phyloP scores from a whole-genome alignment of 495 filamentous ascomycete genomes.

The Penicillium cataractarum region DNA sequence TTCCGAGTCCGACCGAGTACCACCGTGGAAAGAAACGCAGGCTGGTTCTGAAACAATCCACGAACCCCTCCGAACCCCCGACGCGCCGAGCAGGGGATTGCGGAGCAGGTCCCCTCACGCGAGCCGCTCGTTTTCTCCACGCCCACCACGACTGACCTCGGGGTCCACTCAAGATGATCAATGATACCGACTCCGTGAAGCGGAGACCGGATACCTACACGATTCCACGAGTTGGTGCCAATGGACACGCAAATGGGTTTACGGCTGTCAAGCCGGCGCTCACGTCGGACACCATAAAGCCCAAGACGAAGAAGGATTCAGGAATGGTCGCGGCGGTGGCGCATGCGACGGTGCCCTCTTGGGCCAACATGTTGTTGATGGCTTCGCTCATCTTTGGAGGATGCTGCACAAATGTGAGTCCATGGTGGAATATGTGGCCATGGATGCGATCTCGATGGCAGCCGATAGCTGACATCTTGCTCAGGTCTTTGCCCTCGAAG shows the following conservation, averaged over 20 bases:
- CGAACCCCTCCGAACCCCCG: neutral
- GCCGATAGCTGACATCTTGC: slow-evolving; percentile 4
- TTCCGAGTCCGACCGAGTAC: neutral
- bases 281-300: neutral
- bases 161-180: slow-evolving; percentile 24
- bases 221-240: neutral
- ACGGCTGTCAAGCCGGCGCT: neutral
- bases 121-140: neutral
- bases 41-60: neutral
- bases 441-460: neutral
- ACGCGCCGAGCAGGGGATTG: slow-evolving; percentile 3
- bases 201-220: slow-evolving; percentile 16
- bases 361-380: slow-evolving; percentile 71
- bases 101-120: slow-evolving; percentile 5
- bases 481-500: slow-evolving; percentile 90
- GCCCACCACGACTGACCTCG: slow-evolving; percentile 1
- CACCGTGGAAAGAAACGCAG: neutral
- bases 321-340: slow-evolving; percentile 40
- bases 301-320: slow-evolving; percentile 49
- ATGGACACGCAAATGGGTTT: slow-evolving; percentile 1
- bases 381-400: slow-evolving; percentile 92
- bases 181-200: slow-evolving; percentile 24
- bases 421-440: neutral
- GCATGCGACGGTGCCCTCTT: slow-evolving; percentile 62
- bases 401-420: slow-evolving; percentile 92